Evolutionary conservation across 1,139 yeast genomes (phyloP).

Genomic region (Candida sp.): DNA sequence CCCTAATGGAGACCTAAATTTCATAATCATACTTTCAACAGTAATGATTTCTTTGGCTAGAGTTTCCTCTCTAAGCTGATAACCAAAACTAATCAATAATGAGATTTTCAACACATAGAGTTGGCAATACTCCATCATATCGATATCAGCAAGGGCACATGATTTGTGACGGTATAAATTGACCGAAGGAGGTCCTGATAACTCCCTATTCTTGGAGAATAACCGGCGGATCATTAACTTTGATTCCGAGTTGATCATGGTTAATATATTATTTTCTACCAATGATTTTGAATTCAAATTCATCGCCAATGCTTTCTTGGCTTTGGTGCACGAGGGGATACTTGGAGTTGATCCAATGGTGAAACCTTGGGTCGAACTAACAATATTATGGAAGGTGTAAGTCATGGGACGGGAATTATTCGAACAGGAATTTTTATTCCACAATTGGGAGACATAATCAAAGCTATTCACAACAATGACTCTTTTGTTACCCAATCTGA

Average conservation of each 20-base stretch:
- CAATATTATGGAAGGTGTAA: constrained; percentile 65
- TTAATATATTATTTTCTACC: constrained; percentile 35
- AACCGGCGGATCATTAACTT: constrained; percentile 21
- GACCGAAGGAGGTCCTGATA: constrained; percentile 19
- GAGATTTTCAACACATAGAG: constrained; percentile 57
- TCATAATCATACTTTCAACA: constrained; percentile 64
- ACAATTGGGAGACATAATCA: constrained; percentile 49
- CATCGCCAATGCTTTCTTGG: constrained; percentile 53
- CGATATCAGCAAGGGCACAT: constrained; percentile 25
- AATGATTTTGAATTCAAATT: constrained; percentile 44
- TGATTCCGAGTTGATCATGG: constrained; percentile 7
- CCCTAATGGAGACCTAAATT: constrained; percentile 60
- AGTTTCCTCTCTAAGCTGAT: constrained; percentile 21
- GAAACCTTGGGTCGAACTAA: constrained; percentile 59
- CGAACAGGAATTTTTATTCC: constrained; percentile 51
- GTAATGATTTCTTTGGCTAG: constrained; percentile 53
- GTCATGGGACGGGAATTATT: constrained; percentile 66
- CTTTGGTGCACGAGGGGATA: constrained; percentile 48
- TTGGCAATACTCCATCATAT: constrained; percentile 43
- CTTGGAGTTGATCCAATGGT: constrained; percentile 81
- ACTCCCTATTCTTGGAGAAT: constrained; percentile 16
- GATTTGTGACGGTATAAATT: constrained; percentile 12
- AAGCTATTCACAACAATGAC: constrained; percentile 66
- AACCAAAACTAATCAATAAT: constrained; percentile 58
- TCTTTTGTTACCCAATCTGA: constrained; percentile 54